A percentile compares a stretch with the other conserved stretches of the same genome.
Evolutionary conservation across 805 yeast genomes (phyloP).

Genomic region (Pichia nanzhaoensis): DNA sequence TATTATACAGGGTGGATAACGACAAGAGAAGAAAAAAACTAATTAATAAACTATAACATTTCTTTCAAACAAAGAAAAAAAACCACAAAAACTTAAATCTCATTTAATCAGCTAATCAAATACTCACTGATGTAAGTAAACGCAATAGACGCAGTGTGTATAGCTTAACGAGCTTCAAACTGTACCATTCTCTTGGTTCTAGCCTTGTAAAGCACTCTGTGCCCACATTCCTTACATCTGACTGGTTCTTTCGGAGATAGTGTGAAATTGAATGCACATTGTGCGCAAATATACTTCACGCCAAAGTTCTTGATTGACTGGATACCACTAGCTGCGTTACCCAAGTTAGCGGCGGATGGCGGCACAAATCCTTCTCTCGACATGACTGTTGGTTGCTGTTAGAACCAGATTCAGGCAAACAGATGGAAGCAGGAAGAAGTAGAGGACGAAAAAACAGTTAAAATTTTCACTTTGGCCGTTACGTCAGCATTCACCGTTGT

Average conservation of each 20-base stretch:
- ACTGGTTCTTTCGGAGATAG: constrained; percentile 92
- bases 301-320: constrained; percentile 64
- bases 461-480: too few species aligned
- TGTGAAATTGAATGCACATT: constrained; percentile 85
- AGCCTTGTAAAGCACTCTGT: constrained; percentile 93
- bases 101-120: too few species aligned
- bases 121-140: too few species aligned
- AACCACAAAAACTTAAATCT: not conserved
- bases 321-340: constrained; percentile 83
- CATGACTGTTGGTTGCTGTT: constrained; percentile 4
- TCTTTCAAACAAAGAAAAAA: not conserved
- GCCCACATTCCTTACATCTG: constrained; percentile 98
- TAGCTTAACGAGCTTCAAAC: constrained; percentile 62
- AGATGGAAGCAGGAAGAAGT: not conserved
- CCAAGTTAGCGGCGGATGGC: constrained; percentile 64
- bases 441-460: not conserved
- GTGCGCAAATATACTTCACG: constrained; percentile 91
- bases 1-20: not conserved
- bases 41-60: too few species aligned
- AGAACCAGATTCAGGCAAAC: too few species aligned
- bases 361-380: constrained; percentile 82
- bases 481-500: too few species aligned
- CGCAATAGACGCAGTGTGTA: too few species aligned
- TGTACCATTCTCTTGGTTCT: constrained; percentile 96
- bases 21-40: too few species aligned